Base-by-base conservation (phyloP, 1,284 basidiomycete genomes). In the Grifola frondosa region DNA sequence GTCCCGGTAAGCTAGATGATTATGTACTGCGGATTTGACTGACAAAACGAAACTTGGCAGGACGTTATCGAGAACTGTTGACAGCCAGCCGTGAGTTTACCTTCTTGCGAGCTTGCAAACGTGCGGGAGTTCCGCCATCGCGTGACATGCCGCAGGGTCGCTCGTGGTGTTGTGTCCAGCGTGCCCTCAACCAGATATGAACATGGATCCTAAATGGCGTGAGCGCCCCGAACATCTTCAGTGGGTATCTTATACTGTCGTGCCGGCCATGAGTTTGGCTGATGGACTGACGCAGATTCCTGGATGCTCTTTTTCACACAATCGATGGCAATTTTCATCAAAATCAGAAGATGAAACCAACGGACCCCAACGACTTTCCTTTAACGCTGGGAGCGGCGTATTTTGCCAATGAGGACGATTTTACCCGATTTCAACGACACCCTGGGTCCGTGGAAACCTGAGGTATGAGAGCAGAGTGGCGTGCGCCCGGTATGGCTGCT, bases 121-220 rank as follows among this genome's bases (percentile, higher is more conserved):
- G 42, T 2, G 37, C 30, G 2, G 38, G 15, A 3, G 26, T 40
- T 2, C 20, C 24, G 13, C 37, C 46, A 2, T 10, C 5, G 1
- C 8, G 3, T 2, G 15, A 24, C 3, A 16, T 37, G 12, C 15
- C 23, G 22, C 22, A 6, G 42, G 46, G 2, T 15, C 15, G 3
- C 31, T 48, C 1, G 42, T 30, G 0, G n/a, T 37, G 1, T 8
- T 31, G 1, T 59, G 56, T 32, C 54, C 56, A 0, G 37, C 52
- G 0, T 57, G 56, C 32, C 57, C 57, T 1, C 57, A 59, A 26
- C 43, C 46, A 1, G 42, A 24, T 6, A 50, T 49, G n/a, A 59
- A 57, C 44, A 57, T 59, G 48, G 40, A 53, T n/a, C 42, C 51
- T 3, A 23, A 31, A 6, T 54, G 45, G 42, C 13, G 38, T 17